Base-by-base conservation (phyloP, 2,329 filamentous ascomycete genomes). In the Neoarthrinium moseri region DNA sequence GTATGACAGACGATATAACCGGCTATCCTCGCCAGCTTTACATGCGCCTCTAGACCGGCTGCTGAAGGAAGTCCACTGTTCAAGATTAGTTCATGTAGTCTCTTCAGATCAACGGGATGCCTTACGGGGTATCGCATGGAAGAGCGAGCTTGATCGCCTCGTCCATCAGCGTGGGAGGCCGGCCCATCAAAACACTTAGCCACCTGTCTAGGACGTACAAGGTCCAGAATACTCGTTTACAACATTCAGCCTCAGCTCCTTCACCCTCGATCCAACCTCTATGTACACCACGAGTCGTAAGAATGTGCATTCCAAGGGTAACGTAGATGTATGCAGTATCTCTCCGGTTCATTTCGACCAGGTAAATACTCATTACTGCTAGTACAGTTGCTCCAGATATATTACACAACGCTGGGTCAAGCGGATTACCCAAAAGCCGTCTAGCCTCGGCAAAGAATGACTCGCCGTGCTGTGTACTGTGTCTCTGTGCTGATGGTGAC, bases 201-300 rank as follows among this genome's bases (percentile, higher is more conserved):
- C 65, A 77, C 36, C 73, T 65, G 50, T 78, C 74, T 12, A 78
- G 56, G n/a, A 73, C 65, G 46, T 75, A 78, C 2, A 77, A 62
- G 0, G 74, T 78, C 75, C 75, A 78, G 45, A 78, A 77, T 5
- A 72, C 62, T 27, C 75, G 61, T 51, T 72, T 75, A 2, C 66
- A 68, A 18, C 57, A 56, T 52, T 77, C 74, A 33, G 74, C 66
- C 3, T 66, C 59, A n/a, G n/a, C n/a, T 18, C 57, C 56, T 52
- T 77, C 74, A 33, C 74, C 66, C 3, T 66, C 59, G 4, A 56
- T 56, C 52, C 63, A 67, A 4, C 71, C 72, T 12, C 67, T 60
- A 50, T 77, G 71, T 1, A 72, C 63, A n/a, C 75, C 75, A 26
- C 73, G 69, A 61, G 72, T 71, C 37, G 76, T 66, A 36, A 70